Conservation (phyloP, 192 early-diverging fungal species). For the Podila horticola region DNA sequence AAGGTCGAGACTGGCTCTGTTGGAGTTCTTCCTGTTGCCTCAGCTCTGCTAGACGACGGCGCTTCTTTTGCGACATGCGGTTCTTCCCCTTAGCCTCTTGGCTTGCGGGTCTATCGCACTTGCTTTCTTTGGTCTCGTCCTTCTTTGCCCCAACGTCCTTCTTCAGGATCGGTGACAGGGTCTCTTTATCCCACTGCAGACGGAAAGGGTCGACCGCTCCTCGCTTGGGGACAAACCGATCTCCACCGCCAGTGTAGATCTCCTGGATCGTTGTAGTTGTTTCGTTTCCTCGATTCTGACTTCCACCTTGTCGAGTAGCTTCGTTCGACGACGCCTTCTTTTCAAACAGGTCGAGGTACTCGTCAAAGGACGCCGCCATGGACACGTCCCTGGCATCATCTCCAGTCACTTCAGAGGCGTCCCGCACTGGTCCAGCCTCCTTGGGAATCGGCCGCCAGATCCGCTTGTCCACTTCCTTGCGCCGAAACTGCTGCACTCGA, state of each 20-base stretch:
- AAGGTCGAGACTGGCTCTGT: too few species aligned
- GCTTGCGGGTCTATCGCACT: too few species aligned
- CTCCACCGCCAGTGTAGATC: slow-evolving; percentile 9
- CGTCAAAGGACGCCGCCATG: background rate
- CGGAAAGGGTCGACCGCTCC: background rate
- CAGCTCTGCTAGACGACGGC: too few species aligned
- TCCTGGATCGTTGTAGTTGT: background rate
- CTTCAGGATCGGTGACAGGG: background rate
- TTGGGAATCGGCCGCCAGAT: slow-evolving; percentile 20
- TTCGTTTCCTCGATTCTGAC: background rate
- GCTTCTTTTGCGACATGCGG: too few species aligned
- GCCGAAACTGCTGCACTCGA: slow-evolving; percentile 17
- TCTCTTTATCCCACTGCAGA: background rate
- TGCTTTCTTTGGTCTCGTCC: too few species aligned
- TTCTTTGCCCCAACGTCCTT: background rate
- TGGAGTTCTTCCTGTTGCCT: too few species aligned
- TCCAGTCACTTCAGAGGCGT: background rate
- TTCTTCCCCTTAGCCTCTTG: too few species aligned
- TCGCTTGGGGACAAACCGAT: background rate
- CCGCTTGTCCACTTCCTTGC: background rate
- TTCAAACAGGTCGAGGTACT: background rate
- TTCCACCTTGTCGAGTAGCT: too few species aligned
- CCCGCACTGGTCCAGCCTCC: slow-evolving; percentile 17
- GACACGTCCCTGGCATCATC: background rate
- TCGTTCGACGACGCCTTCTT: background rate